A percentile compares a stretch with the other conserved stretches of the same genome.
Evolutionary conservation across 1,284 basidiomycete species (phyloP).

Genomic region (Coniferiporia sulphurascens): DNA sequence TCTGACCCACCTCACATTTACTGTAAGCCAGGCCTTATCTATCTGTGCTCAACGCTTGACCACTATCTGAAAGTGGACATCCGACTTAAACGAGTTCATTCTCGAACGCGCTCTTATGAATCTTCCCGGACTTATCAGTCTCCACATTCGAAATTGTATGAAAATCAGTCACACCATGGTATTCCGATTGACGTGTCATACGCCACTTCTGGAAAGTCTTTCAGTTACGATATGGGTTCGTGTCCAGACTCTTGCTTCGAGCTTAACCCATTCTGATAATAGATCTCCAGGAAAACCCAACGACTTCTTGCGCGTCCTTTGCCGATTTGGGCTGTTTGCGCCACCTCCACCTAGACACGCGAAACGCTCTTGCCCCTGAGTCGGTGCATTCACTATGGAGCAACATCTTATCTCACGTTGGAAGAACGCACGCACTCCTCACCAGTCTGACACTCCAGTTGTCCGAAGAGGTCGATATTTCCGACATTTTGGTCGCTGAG

Average conservation of each 20-base stretch:
- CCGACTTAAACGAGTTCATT: slow-evolving; percentile 46
- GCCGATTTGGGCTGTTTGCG: slow-evolving; percentile 1
- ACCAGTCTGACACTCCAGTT: slow-evolving; percentile 45
- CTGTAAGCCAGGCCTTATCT: slow-evolving; percentile 36
- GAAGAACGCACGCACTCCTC: slow-evolving; percentile 27
- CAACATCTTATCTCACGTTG: slow-evolving; percentile 1
- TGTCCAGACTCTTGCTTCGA: slow-evolving; percentile 10
- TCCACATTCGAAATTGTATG: slow-evolving; percentile 57
- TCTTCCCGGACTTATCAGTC: slow-evolving; percentile 46
- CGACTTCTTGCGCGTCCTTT: not conserved
- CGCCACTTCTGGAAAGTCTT: slow-evolving; percentile 51
- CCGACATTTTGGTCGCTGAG: slow-evolving; percentile 36
- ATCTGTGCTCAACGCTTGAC: not conserved
- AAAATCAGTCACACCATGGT: slow-evolving; percentile 47
- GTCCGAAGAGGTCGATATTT: slow-evolving; percentile 39
- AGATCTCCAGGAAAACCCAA: slow-evolving; percentile 36
- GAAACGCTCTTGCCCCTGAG: not conserved
- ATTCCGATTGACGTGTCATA: slow-evolving; percentile 41
- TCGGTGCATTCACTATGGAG: slow-evolving; percentile 2
- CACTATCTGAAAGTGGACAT: slow-evolving; percentile 41
- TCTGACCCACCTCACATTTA: slow-evolving; percentile 50
- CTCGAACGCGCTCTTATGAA: slow-evolving; percentile 43
- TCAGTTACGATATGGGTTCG: slow-evolving; percentile 54
- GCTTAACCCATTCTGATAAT: not conserved
- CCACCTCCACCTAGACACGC: slow-evolving; percentile 4